phyloP scores from a whole-genome alignment of 306 rosid genomes.

The Abrus precatorius region DNA sequence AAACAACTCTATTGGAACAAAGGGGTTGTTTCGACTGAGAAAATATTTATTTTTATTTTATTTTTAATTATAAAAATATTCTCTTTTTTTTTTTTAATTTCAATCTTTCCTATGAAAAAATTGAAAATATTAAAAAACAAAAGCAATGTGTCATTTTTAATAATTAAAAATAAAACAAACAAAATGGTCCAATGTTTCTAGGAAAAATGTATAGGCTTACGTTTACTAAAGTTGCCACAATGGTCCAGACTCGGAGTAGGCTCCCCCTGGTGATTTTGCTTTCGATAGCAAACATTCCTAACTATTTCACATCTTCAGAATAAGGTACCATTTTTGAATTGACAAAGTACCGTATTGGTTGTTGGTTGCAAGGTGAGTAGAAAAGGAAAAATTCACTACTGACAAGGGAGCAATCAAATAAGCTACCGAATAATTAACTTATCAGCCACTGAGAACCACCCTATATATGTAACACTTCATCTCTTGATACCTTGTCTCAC shows the following conservation, averaged over 20 bases:
- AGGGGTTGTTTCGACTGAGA: too few species aligned
- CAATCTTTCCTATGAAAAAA: too few species aligned
- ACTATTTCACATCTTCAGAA: conserved; percentile 16
- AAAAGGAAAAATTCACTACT: background rate
- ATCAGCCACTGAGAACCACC: background rate
- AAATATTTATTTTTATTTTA: too few species aligned
- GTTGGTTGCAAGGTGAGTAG: background rate
- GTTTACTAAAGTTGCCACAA: background rate
- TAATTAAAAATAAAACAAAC: too few species aligned
- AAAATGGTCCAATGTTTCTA: too few species aligned
- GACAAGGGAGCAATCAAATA: background rate
- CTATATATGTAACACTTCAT: background rate
- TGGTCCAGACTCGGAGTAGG: conserved; percentile 4
- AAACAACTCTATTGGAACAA: too few species aligned
- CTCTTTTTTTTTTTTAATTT: too few species aligned
- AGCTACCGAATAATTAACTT: background rate
- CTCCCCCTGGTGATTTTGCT: background rate
- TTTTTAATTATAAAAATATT: too few species aligned
- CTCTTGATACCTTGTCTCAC: conserved; percentile 11
- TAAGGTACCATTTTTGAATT: background rate
- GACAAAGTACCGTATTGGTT: background rate
- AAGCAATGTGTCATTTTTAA: too few species aligned
- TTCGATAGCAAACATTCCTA: conserved; percentile 2
- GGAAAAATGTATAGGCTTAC: too few species aligned
- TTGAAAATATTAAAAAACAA: too few species aligned